Evolutionary conservation across 2,329 filamentous ascomycete genomes (phyloP).

Genomic region (Apiospora rasikravindrae): DNA sequence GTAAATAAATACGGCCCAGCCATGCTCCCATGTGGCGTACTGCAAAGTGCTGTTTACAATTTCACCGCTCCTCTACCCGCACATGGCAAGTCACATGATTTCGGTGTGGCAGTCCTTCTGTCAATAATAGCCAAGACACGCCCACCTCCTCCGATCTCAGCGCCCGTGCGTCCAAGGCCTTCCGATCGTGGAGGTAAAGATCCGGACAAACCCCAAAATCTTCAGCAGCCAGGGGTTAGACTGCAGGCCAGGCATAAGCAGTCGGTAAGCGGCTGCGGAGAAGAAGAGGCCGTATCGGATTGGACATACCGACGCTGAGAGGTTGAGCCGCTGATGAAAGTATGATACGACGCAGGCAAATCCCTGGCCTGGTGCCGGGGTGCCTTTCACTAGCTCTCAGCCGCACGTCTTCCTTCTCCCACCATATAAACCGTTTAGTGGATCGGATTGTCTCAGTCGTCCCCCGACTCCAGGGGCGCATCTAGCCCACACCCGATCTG

Average conservation of each 20-base stretch:
- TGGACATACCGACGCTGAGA: background rate
- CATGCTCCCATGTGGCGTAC: background rate
- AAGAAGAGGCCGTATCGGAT: background rate
- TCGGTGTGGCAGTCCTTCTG: too few relatives aligned
- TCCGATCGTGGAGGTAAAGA: background rate
- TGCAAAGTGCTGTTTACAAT: background rate
- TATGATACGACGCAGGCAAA: background rate
- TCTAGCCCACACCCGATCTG: background rate
- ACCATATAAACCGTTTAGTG: background rate
- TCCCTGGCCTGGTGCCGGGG: background rate
- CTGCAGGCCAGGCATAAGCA: background rate
- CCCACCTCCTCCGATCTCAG: too few relatives aligned
- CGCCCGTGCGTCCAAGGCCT: background rate
- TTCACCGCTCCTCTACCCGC: background rate
- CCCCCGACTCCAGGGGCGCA: background rate
- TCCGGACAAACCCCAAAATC: background rate
- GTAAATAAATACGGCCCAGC: background rate
- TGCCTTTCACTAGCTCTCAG: background rate
- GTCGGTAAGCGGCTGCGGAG: background rate
- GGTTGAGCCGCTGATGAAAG: background rate
- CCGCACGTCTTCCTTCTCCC: background rate
- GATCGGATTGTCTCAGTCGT: background rate
- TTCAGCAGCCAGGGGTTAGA: background rate
- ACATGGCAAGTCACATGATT: background rate
- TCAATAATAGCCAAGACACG: conserved; percentile 2